phyloP scores from a whole-genome alignment of 805 yeast species.

The Ascoidea asiatica region DNA sequence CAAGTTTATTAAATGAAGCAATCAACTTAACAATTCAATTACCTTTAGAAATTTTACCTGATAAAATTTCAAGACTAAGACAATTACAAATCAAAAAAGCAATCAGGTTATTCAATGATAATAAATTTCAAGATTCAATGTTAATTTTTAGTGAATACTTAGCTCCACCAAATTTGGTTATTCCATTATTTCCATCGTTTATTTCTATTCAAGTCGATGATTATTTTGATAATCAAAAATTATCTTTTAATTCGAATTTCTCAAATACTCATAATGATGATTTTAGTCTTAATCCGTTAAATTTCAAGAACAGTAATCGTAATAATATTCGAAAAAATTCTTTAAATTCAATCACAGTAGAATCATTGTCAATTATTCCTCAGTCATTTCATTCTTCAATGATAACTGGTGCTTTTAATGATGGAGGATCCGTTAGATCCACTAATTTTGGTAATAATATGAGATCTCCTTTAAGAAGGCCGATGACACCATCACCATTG shows the following conservation, averaged over 20 bases:
- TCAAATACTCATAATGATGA: constrained; percentile 9
- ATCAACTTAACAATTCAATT: constrained; percentile 26
- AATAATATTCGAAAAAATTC: neutral
- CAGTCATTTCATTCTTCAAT: neutral
- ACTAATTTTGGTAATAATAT: neutral
- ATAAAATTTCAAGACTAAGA: constrained; percentile 23
- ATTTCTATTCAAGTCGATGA: constrained; percentile 14
- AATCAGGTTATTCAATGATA: constrained; percentile 16
- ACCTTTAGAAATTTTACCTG: constrained; percentile 14
- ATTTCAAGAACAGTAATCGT: neutral
- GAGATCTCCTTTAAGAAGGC: neutral
- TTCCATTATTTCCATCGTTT: constrained; percentile 29
- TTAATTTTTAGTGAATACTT: constrained; percentile 34
- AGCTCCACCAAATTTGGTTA: constrained; percentile 45
- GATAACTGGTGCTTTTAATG: neutral
- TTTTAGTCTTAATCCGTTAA: constrained; percentile 9
- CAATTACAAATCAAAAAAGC: constrained; percentile 30
- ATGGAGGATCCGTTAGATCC: neutral
- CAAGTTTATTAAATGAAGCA: constrained; percentile 26
- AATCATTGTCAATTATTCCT: neutral
- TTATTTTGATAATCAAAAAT: neutral
- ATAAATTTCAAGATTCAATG: constrained; percentile 24
- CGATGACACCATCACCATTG: neutral
- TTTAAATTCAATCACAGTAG: neutral
- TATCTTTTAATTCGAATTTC: neutral